A percentile compares a stretch with the other conserved stretches of the same genome.
These are phyloP conservation scores for Coemansia reversa DNA, from an alignment of 192 early-diverging fungal genomes.

Conservation along the genomic window DNA sequence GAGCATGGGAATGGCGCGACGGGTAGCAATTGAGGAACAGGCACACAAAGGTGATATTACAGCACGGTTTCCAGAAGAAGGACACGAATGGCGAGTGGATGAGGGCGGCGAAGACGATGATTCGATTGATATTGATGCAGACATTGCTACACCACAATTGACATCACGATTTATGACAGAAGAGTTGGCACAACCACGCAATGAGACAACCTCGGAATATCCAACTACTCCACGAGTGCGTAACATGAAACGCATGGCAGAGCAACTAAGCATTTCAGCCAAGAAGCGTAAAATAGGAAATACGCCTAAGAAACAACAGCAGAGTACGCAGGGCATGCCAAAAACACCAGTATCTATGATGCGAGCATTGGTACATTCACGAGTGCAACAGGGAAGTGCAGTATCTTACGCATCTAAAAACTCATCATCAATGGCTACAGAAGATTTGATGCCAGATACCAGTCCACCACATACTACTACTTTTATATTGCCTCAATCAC, in stretches of 20 bases:
- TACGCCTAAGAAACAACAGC: slow-evolving; percentile 16
- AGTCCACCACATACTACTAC: slow-evolving; percentile 49
- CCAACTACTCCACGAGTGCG: slow-evolving; percentile 14
- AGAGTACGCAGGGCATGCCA: slow-evolving; percentile 1
- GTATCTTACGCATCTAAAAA: slow-evolving; percentile 30
- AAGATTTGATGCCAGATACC: slow-evolving; percentile 45
- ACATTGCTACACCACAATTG: slow-evolving; percentile 48
- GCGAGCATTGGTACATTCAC: slow-evolving; percentile 30
- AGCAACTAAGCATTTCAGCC: slow-evolving; percentile 27
- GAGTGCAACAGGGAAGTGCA: slow-evolving; percentile 27
- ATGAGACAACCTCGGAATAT: neutral
- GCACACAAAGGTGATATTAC: slow-evolving; percentile 40
- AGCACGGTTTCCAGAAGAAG: slow-evolving; percentile 36
- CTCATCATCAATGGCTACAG: slow-evolving; percentile 44
- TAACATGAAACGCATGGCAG: slow-evolving; percentile 43
- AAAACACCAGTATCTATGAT: slow-evolving; percentile 47
- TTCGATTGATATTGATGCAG: slow-evolving; percentile 38
- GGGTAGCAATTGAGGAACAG: slow-evolving; percentile 30
- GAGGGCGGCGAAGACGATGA: slow-evolving; percentile 21
- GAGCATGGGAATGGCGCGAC: slow-evolving; percentile 24
- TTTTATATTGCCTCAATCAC: slow-evolving; percentile 39
- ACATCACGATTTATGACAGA: slow-evolving; percentile 55
- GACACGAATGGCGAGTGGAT: neutral
- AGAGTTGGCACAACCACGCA: slow-evolving; percentile 14
- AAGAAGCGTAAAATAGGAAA: slow-evolving; percentile 30